phyloP scores from a whole-genome alignment of 768 basidiomycete genomes.

The Naganishia antarctica region DNA sequence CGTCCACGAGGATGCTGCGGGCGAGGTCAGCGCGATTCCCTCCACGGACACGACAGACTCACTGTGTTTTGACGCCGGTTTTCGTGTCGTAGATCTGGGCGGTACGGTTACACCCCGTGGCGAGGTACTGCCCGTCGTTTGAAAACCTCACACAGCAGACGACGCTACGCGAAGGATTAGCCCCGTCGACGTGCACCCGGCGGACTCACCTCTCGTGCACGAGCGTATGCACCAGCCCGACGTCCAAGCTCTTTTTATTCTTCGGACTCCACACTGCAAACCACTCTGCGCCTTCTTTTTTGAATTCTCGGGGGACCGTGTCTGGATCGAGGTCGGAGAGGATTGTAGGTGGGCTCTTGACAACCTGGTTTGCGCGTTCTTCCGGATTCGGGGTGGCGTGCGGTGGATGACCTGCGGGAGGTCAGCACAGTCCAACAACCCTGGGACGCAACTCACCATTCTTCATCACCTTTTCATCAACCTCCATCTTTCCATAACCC shows the following conservation, averaged over 20 bases:
- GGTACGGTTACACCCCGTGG: constrained; percentile 92
- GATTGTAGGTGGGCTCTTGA: constrained; percentile 33
- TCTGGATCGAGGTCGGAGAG: constrained; percentile 50
- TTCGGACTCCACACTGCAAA: constrained; percentile 80
- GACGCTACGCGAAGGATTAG: too few relatives aligned
- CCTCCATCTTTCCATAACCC: constrained; percentile 28
- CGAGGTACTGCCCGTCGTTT: constrained; percentile 84
- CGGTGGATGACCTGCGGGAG: background rate
- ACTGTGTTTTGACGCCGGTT: constrained; percentile 80
- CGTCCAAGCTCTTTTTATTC: constrained; percentile 71
- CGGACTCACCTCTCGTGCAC: constrained; percentile 73
- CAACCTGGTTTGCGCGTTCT: background rate
- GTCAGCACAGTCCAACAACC: background rate
- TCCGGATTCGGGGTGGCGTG: constrained; percentile 9
- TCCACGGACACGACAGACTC: constrained; percentile 34
- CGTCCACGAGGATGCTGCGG: constrained; percentile 69
- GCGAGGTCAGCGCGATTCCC: background rate
- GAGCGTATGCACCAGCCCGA: constrained; percentile 75
- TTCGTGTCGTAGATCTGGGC: constrained; percentile 93
- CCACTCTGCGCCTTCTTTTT: constrained; percentile 78
- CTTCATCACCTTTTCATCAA: constrained; percentile 16
- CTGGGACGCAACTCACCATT: background rate
- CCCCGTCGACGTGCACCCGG: too few relatives aligned
- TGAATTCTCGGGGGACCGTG: constrained; percentile 49
- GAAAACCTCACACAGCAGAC: constrained; percentile 91